These are phyloP conservation scores for Diospyros kaki DNA, from an alignment of 148 eudicot genomes.

Conservation along the genomic window DNA sequence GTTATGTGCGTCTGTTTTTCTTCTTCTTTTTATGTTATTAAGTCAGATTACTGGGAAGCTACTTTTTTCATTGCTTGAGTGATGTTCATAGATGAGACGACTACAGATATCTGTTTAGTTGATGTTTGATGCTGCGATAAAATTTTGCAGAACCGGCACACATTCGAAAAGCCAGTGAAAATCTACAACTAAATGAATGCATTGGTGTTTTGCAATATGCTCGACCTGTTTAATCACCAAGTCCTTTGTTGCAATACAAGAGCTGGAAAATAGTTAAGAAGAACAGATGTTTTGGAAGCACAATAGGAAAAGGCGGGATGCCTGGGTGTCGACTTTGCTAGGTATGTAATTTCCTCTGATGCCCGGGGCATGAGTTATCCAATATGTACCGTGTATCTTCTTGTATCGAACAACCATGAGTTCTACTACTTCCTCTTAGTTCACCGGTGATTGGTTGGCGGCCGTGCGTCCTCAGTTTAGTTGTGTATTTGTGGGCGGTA, in stretches of 20 bases:
- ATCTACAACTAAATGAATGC: slow-evolving; percentile 63
- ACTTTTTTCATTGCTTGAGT: not conserved
- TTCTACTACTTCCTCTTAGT: not conserved
- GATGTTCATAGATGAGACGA: not conserved
- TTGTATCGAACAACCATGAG: slow-evolving; percentile 1
- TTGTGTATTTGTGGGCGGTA: slow-evolving; percentile 14
- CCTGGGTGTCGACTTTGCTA: not conserved
- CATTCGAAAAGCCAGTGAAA: slow-evolving; percentile 89
- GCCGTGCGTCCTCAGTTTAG: slow-evolving; percentile 7
- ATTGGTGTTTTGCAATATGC: not conserved
- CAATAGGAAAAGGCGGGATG: not conserved
- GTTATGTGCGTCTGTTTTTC: not conserved
- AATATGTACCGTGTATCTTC: slow-evolving; percentile 6
- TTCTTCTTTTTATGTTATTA: not conserved
- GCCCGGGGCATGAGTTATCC: slow-evolving; percentile 8
- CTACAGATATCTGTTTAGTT: not conserved
- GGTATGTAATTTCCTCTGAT: not conserved
- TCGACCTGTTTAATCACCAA: not conserved
- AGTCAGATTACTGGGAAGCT: slow-evolving; percentile 7
- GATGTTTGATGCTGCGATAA: slow-evolving; percentile 11
- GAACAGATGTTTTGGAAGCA: not conserved
- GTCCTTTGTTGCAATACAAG: slow-evolving; percentile 14
- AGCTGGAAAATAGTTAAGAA: not conserved
- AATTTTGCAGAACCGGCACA: slow-evolving; percentile 74
- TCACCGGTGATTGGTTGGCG: slow-evolving; percentile 14